Evolutionary conservation across 2,329 filamentous ascomycete genomes (phyloP), one percentile per base, ranked within the genome.

Genomic region (Lithohypha guttulata): DNA sequence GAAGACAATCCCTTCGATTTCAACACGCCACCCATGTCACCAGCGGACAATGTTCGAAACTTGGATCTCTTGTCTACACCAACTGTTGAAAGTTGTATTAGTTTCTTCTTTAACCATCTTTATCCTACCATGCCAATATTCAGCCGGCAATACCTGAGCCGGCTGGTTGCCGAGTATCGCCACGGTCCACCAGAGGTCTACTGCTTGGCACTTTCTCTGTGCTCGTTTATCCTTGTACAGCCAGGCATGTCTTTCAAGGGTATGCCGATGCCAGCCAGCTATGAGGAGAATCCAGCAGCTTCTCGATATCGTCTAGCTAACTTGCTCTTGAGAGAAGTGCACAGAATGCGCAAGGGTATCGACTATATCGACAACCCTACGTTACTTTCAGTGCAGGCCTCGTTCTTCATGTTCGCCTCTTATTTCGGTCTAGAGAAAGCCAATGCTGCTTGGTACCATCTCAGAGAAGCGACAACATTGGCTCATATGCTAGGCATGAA

Each of bases 381-480:
- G 14, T 47, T 64, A 15, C 57, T 59, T 30, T 58, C 53, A 6
- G 54, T 65, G 8, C 75, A 78, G 42, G 84, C 80, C n/a, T 85
- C 79, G 39, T 85, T 83, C 59, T 86, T 89, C 56, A 57, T 89
- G 18, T 86, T 84, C 51, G 79, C 74, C 25, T 79, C 78, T 42
- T 75, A 80, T 55, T 79, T 81, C 44, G 79, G 75, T 25, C 63
- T 84, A 32, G 80, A 85, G 46, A 68, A 78, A 55, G 80, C 86
- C 55, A 77, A 81, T 46, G 77, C 78, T 56, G 82, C 81, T 1
- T 89, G 83, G 82, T 86, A 78, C 54, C 77, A 84, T 55, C 64
- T 89, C 7, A 76, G 82, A 18, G 83, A 91, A 59, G 80, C 81
- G 4, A 79, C 77, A 2, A 86, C 82, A 4, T 66, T 89, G 58